Evolutionary conservation across 768 basidiomycete genomes (phyloP).

Genomic region (Lentinus brumalis): DNA sequence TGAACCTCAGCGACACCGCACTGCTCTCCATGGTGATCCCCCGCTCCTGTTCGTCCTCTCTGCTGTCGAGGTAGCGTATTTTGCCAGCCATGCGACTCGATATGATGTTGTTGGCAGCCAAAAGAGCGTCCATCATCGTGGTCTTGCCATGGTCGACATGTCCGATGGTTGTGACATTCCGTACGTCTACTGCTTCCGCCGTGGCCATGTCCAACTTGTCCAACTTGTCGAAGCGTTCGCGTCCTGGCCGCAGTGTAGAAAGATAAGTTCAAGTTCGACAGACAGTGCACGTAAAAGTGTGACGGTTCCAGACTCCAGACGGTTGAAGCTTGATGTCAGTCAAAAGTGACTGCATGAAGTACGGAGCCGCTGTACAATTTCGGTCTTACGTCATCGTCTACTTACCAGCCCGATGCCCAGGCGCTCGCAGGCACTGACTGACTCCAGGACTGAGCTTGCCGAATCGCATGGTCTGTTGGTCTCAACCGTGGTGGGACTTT

Average conservation of each 20-base stretch:
- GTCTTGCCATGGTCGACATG: conserved; percentile 98
- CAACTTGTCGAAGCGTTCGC: too few species aligned
- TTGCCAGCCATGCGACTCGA: conserved; percentile 94
- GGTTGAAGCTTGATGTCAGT: too few species aligned
- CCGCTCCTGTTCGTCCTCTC: conserved; percentile 96
- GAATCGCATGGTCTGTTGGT: too few species aligned
- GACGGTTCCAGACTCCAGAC: background rate
- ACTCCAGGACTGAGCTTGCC: too few species aligned
- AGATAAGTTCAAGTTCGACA: too few species aligned
- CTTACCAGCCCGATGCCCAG: too few species aligned
- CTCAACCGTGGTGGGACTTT: too few species aligned
- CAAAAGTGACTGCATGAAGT: background rate
- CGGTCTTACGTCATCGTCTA: too few species aligned
- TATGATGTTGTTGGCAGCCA: conserved; percentile 98
- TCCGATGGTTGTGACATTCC: conserved; percentile 84
- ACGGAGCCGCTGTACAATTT: background rate
- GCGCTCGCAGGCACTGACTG: too few species aligned
- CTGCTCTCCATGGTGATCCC: conserved; percentile 99
- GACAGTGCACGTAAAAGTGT: too few species aligned
- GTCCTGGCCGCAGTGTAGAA: too few species aligned
- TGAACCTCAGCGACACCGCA: conserved; percentile 88
- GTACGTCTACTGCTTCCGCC: conserved; percentile 45
- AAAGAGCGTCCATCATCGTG: conserved; percentile 90
- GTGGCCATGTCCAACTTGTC: conserved; percentile 10
- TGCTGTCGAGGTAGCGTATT: conserved; percentile 90